phyloP scores from a whole-genome alignment of 1,139 yeast species.

The Diutina scorzettiae region DNA sequence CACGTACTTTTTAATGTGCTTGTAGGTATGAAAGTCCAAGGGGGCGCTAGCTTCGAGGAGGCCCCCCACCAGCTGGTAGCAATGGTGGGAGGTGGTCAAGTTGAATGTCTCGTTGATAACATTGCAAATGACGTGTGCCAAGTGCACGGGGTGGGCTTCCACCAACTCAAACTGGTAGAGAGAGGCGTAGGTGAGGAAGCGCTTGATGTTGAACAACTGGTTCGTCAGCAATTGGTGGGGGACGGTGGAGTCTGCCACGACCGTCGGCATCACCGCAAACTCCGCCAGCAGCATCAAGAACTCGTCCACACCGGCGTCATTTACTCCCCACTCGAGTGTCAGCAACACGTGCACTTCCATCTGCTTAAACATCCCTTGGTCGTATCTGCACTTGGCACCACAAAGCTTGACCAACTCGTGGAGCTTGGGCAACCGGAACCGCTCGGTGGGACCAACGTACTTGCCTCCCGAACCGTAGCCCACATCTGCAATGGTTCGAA shows the following conservation, averaged over 20 bases:
- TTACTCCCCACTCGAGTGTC: constrained; percentile 51
- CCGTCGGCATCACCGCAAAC: constrained; percentile 14
- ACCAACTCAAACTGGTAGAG: constrained; percentile 27
- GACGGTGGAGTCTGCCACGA: not conserved
- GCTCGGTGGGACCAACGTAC: constrained; percentile 51
- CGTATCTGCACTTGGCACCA: constrained; percentile 45
- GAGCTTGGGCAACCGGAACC: constrained; percentile 54
- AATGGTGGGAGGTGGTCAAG: not conserved
- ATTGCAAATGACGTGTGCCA: constrained; percentile 24
- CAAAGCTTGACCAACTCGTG: constrained; percentile 50
- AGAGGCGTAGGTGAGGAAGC: constrained; percentile 24
- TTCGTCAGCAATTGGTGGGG: not conserved
- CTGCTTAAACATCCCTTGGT: constrained; percentile 48
- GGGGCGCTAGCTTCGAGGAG: not conserved
- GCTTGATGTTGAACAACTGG: constrained; percentile 28
- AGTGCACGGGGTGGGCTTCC: constrained; percentile 21
- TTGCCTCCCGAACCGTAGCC: constrained; percentile 46
- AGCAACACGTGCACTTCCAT: constrained; percentile 42
- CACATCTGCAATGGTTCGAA: constrained; percentile 26
- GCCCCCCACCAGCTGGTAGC: not conserved
- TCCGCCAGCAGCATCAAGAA: constrained; percentile 25
- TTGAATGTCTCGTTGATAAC: constrained; percentile 23
- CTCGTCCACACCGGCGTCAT: constrained; percentile 47
- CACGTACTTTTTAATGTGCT: not conserved
- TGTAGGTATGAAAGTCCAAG: not conserved